Evolutionary conservation across 148 eudicot species (phyloP).

Genomic region (Heliosperma pusillum): DNA sequence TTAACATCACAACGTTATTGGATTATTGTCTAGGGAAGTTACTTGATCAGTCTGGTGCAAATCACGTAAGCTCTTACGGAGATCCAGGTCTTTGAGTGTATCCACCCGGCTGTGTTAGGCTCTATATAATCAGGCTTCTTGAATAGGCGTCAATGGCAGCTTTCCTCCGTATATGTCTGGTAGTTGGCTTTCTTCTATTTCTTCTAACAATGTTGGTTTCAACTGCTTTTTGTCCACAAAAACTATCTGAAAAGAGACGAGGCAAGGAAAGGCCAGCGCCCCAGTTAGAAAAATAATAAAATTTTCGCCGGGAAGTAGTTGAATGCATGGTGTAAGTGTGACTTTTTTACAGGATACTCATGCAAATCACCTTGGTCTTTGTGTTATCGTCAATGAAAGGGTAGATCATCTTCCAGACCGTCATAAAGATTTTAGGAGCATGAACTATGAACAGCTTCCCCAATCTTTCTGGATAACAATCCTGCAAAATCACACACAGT

Average conservation of each 20-base stretch:
- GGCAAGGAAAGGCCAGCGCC: neutral
- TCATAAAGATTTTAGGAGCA: neutral
- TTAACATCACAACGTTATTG: neutral
- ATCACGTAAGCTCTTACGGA: neutral
- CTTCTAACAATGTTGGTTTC: slow-evolving; percentile 57
- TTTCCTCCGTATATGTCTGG: slow-evolving; percentile 88
- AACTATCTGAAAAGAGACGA: slow-evolving; percentile 38
- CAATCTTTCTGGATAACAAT: slow-evolving; percentile 82
- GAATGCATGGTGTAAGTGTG: neutral
- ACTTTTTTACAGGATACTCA: too few species aligned
- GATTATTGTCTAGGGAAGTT: neutral
- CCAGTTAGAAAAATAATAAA: neutral
- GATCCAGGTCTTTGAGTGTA: neutral
- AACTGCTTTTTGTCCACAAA: slow-evolving; percentile 66
- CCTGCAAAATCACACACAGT: slow-evolving; percentile 37
- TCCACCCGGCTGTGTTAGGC: neutral
- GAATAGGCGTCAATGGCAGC: slow-evolving; percentile 54
- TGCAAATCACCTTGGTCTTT: neutral
- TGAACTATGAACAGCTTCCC: slow-evolving; percentile 23
- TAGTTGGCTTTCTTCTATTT: slow-evolving; percentile 80
- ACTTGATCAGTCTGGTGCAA: neutral
- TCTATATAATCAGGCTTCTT: slow-evolving; percentile 32
- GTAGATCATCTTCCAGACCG: neutral
- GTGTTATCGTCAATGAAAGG: neutral
- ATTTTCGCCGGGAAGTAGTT: neutral